Base-by-base conservation (phyloP, 768 basidiomycete genomes). In the Mycena floridula region DNA sequence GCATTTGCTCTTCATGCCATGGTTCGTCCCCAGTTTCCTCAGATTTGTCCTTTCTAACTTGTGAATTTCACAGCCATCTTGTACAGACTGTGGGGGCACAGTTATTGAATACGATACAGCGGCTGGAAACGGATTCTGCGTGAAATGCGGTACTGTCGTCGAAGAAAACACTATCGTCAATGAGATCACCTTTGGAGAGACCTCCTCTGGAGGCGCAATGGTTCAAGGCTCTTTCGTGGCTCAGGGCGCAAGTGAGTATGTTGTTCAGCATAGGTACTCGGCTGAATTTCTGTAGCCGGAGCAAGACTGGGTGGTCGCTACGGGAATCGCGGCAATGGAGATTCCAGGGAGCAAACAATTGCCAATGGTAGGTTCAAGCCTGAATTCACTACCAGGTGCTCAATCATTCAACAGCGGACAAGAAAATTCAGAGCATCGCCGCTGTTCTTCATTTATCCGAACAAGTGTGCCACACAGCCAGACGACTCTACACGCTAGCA, bases 171-270 rank as follows among this genome's bases (percentile, higher is more conserved):
- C 85, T 2, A 92, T 98, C 48, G 90, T 97, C 8, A 88, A 85
- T 50, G 96, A 99, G 60, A 80, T 99, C 44, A 81, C 83, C 1
- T 99, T 99, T 54, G 91, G 92, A n/a, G 96, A 99, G 70, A 87
- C 88, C 4, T 77, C 85, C 9, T 76, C 78, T 23, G 96, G 96
- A 21, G 90, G 93, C 4, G 94, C 95, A 1, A 89, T 97, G 73
- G 94, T 96, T 2, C 88, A 94, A 56, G 96, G 96, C 2, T 83
- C 86, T 3, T 96, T 89, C 55, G 91, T 99, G 11, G 89, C 79
- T 0, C 85, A 89, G 55, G 89, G 90, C 45, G 82, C 93, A 37
- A 94, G 94, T 97, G 57, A 61, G 88, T 78, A 12, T 36, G 18
- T 44, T 35, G 20, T 32, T 16, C 45, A 11, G 11, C 24, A 27